phyloP scores from a whole-genome alignment of 1,284 basidiomycete species.

The Earliella scabrosa region DNA sequence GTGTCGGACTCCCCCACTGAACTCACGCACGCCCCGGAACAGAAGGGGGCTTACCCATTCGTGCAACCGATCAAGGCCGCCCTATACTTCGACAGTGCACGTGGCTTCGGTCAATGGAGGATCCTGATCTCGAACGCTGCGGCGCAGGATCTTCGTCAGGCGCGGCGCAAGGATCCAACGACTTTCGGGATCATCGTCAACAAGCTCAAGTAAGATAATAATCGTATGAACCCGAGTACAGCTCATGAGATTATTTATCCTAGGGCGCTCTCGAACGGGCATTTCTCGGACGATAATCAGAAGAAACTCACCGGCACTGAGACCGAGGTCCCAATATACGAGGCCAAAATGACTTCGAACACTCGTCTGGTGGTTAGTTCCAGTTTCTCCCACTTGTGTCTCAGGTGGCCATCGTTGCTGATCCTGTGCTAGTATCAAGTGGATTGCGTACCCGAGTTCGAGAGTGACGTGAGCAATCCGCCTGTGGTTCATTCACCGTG shows the following conservation, averaged over 20 bases:
- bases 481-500: no score
- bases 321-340: conserved; percentile 58
- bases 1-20: no score
- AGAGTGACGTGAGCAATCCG: conserved; percentile 45
- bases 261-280: conserved; percentile 67
- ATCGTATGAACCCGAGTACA: no score
- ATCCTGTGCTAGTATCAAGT: conserved; percentile 57
- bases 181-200: conserved; percentile 54
- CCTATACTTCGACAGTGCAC: conserved; percentile 53
- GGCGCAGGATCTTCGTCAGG: conserved; percentile 45
- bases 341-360: conserved; percentile 71
- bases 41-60: conserved; percentile 41
- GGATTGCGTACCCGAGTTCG: conserved; percentile 58
- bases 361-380: conserved; percentile 59
- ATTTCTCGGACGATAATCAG: conserved; percentile 72
- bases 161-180: conserved; percentile 43
- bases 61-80: conserved; percentile 55
- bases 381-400: no score
- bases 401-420: no score
- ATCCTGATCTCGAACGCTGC: conserved; percentile 53
- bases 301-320: conserved; percentile 56
- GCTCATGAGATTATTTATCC: no score
- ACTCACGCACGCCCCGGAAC: not conserved
- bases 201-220: conserved; percentile 55
- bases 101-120: conserved; percentile 57